Evolutionary conservation across 1,284 basidiomycete genomes (phyloP), one percentile per base, ranked within the genome.

Genomic region (Puccinia triticina): DNA sequence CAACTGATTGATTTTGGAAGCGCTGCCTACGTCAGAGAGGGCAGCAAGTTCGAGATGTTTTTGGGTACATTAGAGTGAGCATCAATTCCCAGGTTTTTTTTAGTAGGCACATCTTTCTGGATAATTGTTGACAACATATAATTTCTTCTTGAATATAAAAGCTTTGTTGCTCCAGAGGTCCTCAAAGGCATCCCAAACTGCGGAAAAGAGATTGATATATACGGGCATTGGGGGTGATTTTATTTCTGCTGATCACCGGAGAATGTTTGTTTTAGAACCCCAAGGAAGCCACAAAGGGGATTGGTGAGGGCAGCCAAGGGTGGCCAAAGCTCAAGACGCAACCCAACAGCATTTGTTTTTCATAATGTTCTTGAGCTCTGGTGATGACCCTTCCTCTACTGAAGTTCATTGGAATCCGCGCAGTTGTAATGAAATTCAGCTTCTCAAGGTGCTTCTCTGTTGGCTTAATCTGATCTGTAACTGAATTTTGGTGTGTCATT

Each of bases 151-250:
- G 18, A 50, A 50, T 14, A n/a, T 0, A 50, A 53, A 87, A 85
- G 88, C 87, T 99, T 98, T 86, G 97, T 97, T 43, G 95, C 94
- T 0, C 96, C 97, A 55, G 96, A 99, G 88, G 98, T 99, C 83
- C 88, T 99, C 74, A 92, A 94, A 29, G 96, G 96, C 14, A 95
- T 97, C 86, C 91, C 94, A 83, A 99, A 99, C 87, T 90, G 92
- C 79, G 96, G 96, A 61, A 96, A 96, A 87, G 95, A 96, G 86
- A 96, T 98, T 88, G 96, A 99, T 85, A 92, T 99, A 0, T n/a
- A n/a, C 99, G 96, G 96, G 96, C 96, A 0, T 93, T 97, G 82
- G 96, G 96, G n/a, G 95, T 98, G 16, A 94, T 99, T 23, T 94
- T 92, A 16, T 99, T 96, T 87, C 97, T 99, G 79, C 91, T 99